These are phyloP conservation scores for Talaromyces piceae DNA, from an alignment of 2,329 filamentous ascomycete genomes.

Conservation along the genomic window DNA sequence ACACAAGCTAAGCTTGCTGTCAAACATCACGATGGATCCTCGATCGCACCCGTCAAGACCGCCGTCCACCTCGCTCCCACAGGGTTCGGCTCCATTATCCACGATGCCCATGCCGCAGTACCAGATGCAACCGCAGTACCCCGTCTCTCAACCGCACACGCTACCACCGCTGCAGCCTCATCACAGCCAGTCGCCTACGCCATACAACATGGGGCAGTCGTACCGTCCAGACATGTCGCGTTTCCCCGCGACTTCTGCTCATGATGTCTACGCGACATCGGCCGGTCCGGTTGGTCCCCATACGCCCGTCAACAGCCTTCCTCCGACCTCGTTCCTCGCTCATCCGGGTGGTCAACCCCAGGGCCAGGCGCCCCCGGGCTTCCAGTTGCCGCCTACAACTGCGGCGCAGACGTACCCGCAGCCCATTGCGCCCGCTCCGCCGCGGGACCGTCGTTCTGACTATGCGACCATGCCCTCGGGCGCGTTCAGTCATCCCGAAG, in stretches of 20 bases:
- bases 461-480: slow-evolving; percentile 65
- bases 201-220: slow-evolving; percentile 36
- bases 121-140: slow-evolving; percentile 39
- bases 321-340: slow-evolving; percentile 36
- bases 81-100: slow-evolving; percentile 38
- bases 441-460: slow-evolving; percentile 41
- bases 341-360: slow-evolving; percentile 33
- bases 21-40: slow-evolving; percentile 30
- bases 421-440: slow-evolving; percentile 66
- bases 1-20: background rate
- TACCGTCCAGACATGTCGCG: slow-evolving; percentile 37
- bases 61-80: slow-evolving; percentile 39
- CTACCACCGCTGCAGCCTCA: slow-evolving; percentile 41
- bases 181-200: slow-evolving; percentile 37
- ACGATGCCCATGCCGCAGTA: slow-evolving; percentile 42
- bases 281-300: slow-evolving; percentile 37
- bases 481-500: slow-evolving; percentile 53
- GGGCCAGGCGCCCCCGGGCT: slow-evolving; percentile 32
- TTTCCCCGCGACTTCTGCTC: slow-evolving; percentile 33
- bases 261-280: slow-evolving; percentile 37
- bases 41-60: slow-evolving; percentile 37
- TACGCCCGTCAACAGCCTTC: slow-evolving; percentile 34
- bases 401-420: slow-evolving; percentile 64
- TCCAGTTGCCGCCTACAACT: slow-evolving; percentile 57
- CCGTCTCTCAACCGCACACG: slow-evolving; percentile 37